Percentiles rank a stretch among this genome's conserved stretches.
Evolutionary conservation across 208 protist genomes (phyloP).

Genomic region (Leishmania aethiopica): DNA sequence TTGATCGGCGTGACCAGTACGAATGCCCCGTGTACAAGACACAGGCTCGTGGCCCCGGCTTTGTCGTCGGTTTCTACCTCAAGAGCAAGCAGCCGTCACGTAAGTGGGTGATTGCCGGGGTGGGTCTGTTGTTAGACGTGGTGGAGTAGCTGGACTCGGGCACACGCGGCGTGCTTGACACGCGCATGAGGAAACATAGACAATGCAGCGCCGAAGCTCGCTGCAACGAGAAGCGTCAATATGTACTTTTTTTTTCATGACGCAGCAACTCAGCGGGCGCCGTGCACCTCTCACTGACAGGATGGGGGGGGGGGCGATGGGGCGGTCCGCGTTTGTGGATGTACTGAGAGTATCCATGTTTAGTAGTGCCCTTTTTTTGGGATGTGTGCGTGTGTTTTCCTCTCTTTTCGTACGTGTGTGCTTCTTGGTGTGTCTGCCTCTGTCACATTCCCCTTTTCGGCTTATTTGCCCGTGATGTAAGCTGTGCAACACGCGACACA

Average conservation of each 20-base stretch:
- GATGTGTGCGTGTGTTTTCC: neutral
- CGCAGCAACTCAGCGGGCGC: neutral
- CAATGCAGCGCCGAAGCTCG: neutral
- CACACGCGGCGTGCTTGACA: neutral
- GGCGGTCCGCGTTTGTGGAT: neutral
- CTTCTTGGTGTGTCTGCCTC: too few relatives aligned
- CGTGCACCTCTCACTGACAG: neutral
- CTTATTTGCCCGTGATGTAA: neutral
- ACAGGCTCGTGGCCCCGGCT: conserved; percentile 93
- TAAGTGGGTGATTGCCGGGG: conserved; percentile 98
- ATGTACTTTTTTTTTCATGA: neutral
- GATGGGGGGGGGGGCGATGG: neutral
- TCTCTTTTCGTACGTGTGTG: neutral
- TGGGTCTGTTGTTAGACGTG: conserved; percentile 95
- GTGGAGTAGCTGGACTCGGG: conserved; percentile 74
- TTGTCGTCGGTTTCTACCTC: conserved; percentile 96
- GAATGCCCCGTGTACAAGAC: conserved; percentile 98
- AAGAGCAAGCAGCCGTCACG: conserved; percentile 94
- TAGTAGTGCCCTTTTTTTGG: neutral
- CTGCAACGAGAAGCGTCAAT: neutral
- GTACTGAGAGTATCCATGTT: neutral
- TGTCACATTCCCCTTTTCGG: neutral
- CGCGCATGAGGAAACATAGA: neutral
- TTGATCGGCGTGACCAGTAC: conserved; percentile 95
- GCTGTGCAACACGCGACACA: neutral